Evolutionary conservation across 2,329 filamentous ascomycete species (phyloP).

Genomic region (Cadophora luteo-olivacea): DNA sequence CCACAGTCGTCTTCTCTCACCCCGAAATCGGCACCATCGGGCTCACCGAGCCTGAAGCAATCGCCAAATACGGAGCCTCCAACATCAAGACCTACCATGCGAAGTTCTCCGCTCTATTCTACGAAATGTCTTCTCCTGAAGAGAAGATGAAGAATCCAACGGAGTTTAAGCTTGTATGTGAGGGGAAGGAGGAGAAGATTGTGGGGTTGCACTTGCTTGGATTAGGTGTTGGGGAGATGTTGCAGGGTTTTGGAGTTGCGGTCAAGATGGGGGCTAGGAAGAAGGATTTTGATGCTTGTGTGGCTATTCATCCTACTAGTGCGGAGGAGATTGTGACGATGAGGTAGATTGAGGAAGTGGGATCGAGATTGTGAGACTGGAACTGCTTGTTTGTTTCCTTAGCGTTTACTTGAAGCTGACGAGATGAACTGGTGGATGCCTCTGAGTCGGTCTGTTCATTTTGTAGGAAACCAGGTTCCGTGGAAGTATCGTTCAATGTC

Average conservation of each 20-base stretch:
- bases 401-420: too few relatives aligned
- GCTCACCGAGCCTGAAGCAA: constrained; percentile 79
- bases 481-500: too few relatives aligned
- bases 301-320: constrained; percentile 62
- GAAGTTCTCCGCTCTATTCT: constrained; percentile 85
- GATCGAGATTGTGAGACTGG: background rate
- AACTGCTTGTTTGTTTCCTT: background rate
- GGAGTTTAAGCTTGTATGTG: constrained; percentile 80
- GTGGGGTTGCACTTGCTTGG: constrained; percentile 87
- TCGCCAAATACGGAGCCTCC: constrained; percentile 74
- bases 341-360: constrained; percentile 36
- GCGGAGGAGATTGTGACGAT: constrained; percentile 60
- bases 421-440: too few relatives aligned
- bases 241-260: constrained; percentile 70
- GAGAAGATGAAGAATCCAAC: constrained; percentile 79
- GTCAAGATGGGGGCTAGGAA: constrained; percentile 71
- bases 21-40: constrained; percentile 84
- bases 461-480: too few relatives aligned
- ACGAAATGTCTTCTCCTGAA: constrained; percentile 76
- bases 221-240: constrained; percentile 70
- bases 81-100: constrained; percentile 83
- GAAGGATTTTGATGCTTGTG: constrained; percentile 61
- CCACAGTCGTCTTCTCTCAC: constrained; percentile 86
- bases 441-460: too few relatives aligned
- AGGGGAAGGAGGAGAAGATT: constrained; percentile 80